Evolutionary conservation across 345 rosid genomes (phyloP).

Genomic region (Salix purpurea): DNA sequence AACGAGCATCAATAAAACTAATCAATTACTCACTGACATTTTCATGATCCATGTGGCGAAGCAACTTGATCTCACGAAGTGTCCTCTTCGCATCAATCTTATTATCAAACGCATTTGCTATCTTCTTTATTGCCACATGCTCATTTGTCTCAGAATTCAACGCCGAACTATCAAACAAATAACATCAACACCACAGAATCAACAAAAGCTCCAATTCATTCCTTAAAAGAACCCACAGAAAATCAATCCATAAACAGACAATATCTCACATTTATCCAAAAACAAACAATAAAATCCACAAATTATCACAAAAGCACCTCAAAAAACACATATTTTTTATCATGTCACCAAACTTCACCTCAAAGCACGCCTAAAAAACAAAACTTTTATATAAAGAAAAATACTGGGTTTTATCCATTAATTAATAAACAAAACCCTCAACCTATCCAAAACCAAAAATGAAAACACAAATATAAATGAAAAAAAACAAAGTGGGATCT

Average conservation of each 20-base stretch:
- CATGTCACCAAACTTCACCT: neutral
- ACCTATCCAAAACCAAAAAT: neutral
- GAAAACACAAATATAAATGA: neutral
- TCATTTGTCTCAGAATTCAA: constrained; percentile 75
- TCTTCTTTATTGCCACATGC: constrained; percentile 84
- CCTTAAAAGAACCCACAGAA: neutral
- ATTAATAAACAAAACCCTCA: neutral
- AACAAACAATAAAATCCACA: neutral
- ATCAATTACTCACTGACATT: constrained; percentile 62
- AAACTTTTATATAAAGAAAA: neutral
- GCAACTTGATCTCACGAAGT: constrained; percentile 94
- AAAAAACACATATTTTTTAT: neutral
- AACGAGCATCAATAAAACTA: neutral
- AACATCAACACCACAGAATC: neutral
- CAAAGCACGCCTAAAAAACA: neutral
- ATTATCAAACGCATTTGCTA: constrained; percentile 73
- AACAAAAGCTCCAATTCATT: neutral
- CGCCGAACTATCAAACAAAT: constrained; percentile 41
- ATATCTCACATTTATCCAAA: neutral
- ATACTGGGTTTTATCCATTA: neutral
- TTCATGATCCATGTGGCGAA: constrained; percentile 94
- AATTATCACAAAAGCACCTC: neutral
- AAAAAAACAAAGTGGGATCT: neutral
- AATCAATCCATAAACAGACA: neutral
- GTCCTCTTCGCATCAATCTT: constrained; percentile 84